Evolutionary conservation across 129 eudicot species (phyloP).

Genomic region (Calendula officinalis): DNA sequence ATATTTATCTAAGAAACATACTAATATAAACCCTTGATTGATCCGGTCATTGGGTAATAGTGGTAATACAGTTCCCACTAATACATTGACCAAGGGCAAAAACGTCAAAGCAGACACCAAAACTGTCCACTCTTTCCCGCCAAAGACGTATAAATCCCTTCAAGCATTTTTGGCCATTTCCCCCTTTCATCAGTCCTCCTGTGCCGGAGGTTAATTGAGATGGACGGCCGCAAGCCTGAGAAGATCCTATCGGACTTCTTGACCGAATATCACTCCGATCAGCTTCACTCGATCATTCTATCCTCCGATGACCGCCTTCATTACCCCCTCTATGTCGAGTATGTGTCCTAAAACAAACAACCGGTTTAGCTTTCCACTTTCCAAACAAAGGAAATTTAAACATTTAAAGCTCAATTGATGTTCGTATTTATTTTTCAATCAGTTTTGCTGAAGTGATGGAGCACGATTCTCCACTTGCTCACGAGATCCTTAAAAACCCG

Average conservation of each 20-base stretch:
- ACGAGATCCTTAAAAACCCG: slow-evolving; percentile 54
- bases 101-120: neutral
- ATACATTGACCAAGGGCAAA: neutral
- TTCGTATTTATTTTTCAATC: slow-evolving; percentile 2
- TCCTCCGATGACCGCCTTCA: slow-evolving; percentile 80
- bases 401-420: neutral
- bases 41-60: too few relatives aligned
- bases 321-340: slow-evolving; percentile 80
- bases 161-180: neutral
- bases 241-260: slow-evolving; percentile 50
- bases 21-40: too few relatives aligned
- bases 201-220: slow-evolving; percentile 9
- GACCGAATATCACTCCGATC: slow-evolving; percentile 38
- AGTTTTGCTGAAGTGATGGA: slow-evolving; percentile 87
- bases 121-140: slow-evolving; percentile 25
- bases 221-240: slow-evolving; percentile 27
- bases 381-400: neutral
- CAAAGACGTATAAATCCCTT: slow-evolving; percentile 18
- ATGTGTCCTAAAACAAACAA: slow-evolving; percentile 18
- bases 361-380: neutral
- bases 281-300: slow-evolving; percentile 52
- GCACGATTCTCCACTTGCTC: slow-evolving; percentile 49
- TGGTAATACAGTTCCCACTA: too few relatives aligned
- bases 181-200: slow-evolving; percentile 3
- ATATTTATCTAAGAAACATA: too few relatives aligned